Base-by-base conservation (phyloP, 306 rosid genomes). In the Sophora flavescens region DNA sequence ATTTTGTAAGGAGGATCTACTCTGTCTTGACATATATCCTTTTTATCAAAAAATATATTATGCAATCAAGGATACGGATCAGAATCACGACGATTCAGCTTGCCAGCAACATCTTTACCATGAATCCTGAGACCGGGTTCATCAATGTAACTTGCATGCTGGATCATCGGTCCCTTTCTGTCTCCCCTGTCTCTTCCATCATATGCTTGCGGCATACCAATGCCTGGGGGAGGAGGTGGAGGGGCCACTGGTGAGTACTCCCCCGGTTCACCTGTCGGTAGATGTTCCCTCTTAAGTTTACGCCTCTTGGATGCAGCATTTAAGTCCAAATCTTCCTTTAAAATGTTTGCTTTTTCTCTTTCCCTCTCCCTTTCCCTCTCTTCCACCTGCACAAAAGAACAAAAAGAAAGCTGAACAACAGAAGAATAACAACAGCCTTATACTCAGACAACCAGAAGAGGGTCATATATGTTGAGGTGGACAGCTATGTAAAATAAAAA, bases 101-200 rank as follows among this genome's bases (percentile, higher is more conserved):
- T 91, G 90, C 85, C 75, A 48, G 86, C 85, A 45, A 68, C 87
- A 79, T 95, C 99, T 82, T 95, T 95, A 36, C 97, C 87, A 64
- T 95, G 99, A 79, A 79, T 87, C 84, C 98, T 88, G 65, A 82
- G 77, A 85, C 86, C 84, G 12, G 93, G 87, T 57, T 95, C 99
- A 64, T 95, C 99, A 63, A 87, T 32, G 90, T 92, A 95, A 79
- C 78, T 82, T 22, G 88, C 57, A 47, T 93, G 97, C 69, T 86
- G 91, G 63, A 84, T 83, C 78, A 72, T 14, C 8, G 93, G 88
- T 48, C 91, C 99, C 74, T 95, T 95, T 69, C 99, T 86, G 72
- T 95, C 98, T 85, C 83, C 96, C 81, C 98, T 86, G 57, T 93
- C 98, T 71, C 99, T 88, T 75, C 91, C 98, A 77, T 95, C 99